These are phyloP conservation scores for Populus deltoides DNA, from an alignment of 345 rosid species.

Conservation along the genomic window DNA sequence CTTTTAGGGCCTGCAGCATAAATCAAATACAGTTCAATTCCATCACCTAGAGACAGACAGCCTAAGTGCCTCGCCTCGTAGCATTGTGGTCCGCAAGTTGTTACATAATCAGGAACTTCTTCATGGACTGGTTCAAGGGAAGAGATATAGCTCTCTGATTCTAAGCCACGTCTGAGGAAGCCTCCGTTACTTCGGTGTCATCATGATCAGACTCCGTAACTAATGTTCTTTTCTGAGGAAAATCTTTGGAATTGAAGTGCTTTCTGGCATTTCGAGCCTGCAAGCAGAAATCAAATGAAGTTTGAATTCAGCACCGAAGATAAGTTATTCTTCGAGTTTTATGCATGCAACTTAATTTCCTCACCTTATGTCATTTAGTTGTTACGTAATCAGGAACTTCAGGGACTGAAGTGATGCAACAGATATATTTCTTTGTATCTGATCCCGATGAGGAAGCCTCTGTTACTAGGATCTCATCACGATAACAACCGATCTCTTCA, in stretches of 20 bases:
- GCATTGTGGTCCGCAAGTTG: too few species aligned
- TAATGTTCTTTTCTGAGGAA: not conserved
- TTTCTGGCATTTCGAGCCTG: slow-evolving; percentile 1
- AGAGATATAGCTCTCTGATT: too few species aligned
- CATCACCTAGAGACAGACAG: not conserved
- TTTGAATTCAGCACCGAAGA: not conserved
- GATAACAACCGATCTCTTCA: not conserved
- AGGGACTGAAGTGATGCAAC: too few species aligned
- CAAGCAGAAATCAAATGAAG: not conserved
- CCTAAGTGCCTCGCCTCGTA: not conserved
- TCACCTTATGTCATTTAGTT: not conserved
- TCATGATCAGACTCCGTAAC: not conserved
- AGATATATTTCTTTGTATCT: too few species aligned
- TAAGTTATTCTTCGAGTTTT: not conserved
- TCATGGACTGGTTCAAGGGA: too few species aligned
- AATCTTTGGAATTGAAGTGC: not conserved
- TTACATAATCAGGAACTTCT: too few species aligned
- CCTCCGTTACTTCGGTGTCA: too few species aligned
- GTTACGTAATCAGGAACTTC: too few species aligned
- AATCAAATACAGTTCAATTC: not conserved
- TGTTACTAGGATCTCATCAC: not conserved
- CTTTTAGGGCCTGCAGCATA: slow-evolving; percentile 2
- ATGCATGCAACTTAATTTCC: not conserved
- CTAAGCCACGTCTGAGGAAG: too few species aligned
- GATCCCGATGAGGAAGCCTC: not conserved